Conservation (phyloP, 768 basidiomycete genomes). For the Pulveroboletus sp. region DNA sequence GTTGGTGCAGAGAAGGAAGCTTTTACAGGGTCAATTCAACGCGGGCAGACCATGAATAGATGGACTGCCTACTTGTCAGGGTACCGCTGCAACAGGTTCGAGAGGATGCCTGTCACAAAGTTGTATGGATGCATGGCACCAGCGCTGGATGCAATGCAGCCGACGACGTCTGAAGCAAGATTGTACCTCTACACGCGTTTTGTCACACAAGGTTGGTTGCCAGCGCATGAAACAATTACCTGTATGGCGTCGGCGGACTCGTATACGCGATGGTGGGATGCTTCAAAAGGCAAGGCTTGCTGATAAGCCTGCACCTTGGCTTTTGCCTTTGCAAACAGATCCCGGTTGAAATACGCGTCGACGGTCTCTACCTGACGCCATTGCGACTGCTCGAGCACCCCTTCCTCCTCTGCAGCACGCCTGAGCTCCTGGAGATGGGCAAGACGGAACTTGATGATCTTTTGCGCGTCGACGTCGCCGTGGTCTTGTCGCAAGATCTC, state of each 20-base stretch:
- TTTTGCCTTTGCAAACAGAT: constrained; percentile 42
- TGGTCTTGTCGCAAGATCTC: constrained; percentile 40
- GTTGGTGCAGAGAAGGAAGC: constrained; percentile 57
- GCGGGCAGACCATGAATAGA: not conserved
- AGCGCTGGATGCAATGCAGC: constrained; percentile 52
- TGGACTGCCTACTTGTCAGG: constrained; percentile 41
- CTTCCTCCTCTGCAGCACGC: constrained; percentile 51
- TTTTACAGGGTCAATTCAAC: constrained; percentile 22
- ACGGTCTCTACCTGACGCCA: constrained; percentile 55
- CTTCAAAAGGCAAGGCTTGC: constrained; percentile 50
- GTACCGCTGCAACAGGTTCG: constrained; percentile 47
- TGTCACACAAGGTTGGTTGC: not conserved
- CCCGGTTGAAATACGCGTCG: constrained; percentile 51
- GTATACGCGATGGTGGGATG: constrained; percentile 30
- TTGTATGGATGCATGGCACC: constrained; percentile 71
- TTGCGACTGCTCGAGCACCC: constrained; percentile 50
- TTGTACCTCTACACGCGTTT: constrained; percentile 40
- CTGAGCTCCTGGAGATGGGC: constrained; percentile 53
- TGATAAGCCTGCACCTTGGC: constrained; percentile 42
- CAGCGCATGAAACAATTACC: constrained; percentile 14
- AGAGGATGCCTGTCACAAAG: constrained; percentile 60
- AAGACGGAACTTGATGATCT: constrained; percentile 59
- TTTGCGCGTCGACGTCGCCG: constrained; percentile 46
- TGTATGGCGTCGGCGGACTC: constrained; percentile 33
- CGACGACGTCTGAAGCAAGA: constrained; percentile 43